Base-by-base conservation (phyloP, 768 basidiomycete species). In the Boletus bicolor region DNA sequence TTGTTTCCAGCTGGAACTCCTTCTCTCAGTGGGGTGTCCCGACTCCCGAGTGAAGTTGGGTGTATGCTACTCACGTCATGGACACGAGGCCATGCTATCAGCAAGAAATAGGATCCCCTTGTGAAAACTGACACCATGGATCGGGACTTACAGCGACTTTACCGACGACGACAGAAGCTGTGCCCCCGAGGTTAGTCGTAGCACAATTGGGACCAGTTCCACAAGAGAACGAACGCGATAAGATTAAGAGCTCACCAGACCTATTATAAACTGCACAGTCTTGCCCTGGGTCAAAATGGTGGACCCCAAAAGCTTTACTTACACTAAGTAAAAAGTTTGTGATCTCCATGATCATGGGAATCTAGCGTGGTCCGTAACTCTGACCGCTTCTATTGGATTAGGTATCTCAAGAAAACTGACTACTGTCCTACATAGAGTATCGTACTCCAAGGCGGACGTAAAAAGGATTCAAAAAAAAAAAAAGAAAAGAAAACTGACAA, bases 1-100 rank as follows among this genome's bases (percentile, higher is more conserved):
- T 10, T 77, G 73, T 15, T 62, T 77, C 83, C 77, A 81, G 24
- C 73, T 74, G 55, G 2, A 44, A 15, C 46, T 5, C 15, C 7
- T 24, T 37, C 6, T 6, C 5, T 59, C 54, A 51, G 45, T 2
- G 38, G 51, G 45, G 19, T 42, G 5, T 6, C 28, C 28, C 8
- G 19, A 9, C 4, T 6, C 28, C 28, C 8, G 19, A 9, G 26
- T n/a, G 1, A 45, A 42, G 19, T 7, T 26, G 47, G 38, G 35
- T 11, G 38, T 19, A 17, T 7, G 12, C 14, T n/a, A 57, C 65
- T 11, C 59, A 82, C 72, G 82, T 86, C 76, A 85, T 80, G 64
- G 77, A 71, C 82, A 83, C 82, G 45, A 84, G 70, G 0, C 83
- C 83, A 63, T 81, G 77, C 73, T 69, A 15, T 35, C 24, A 5